Percentiles rank a stretch among this genome's conserved stretches.
Evolutionary conservation across 1,284 basidiomycete species (phyloP).

Genomic region (Boletus smithii): DNA sequence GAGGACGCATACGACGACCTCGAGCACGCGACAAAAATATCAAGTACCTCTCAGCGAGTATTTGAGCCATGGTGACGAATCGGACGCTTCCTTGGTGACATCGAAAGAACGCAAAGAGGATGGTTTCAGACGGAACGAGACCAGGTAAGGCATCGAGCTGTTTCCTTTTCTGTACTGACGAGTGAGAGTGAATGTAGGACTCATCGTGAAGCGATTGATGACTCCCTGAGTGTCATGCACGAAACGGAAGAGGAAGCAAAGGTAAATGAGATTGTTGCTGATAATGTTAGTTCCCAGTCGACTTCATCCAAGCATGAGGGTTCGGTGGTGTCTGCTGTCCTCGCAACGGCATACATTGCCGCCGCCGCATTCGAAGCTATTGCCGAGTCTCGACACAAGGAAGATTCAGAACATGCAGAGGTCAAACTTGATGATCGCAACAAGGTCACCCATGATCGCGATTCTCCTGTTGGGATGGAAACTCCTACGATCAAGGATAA

Average conservation of each 20-base stretch:
- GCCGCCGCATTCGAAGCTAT: conserved; percentile 13
- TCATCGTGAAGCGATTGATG: not conserved
- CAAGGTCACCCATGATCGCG: not conserved
- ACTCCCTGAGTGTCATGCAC: not conserved
- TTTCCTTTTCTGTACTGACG: conserved; percentile 3
- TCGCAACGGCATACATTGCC: conserved; percentile 14
- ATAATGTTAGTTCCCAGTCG: not conserved
- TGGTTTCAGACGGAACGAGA: not conserved
- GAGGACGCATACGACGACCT: not conserved
- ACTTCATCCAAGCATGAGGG: conserved; percentile 6
- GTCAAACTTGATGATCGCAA: not conserved
- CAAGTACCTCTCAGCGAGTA: conserved; percentile 21
- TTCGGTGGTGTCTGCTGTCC: conserved; percentile 9
- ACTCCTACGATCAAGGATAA: not conserved
- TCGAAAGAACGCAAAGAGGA: not conserved
- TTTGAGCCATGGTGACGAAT: conserved; percentile 3
- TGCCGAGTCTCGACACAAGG: conserved; percentile 6
- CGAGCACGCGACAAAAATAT: conserved; percentile 9
- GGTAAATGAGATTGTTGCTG: not conserved
- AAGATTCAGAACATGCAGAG: not conserved
- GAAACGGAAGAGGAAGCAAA: not conserved
- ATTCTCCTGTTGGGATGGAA: not conserved
- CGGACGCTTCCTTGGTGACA: not conserved
- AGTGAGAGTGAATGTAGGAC: not conserved
- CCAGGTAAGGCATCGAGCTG: conserved; percentile 1